phyloP scores from a whole-genome alignment of 139 green algal genomes.

The Chlamydomonas sp. region DNA sequence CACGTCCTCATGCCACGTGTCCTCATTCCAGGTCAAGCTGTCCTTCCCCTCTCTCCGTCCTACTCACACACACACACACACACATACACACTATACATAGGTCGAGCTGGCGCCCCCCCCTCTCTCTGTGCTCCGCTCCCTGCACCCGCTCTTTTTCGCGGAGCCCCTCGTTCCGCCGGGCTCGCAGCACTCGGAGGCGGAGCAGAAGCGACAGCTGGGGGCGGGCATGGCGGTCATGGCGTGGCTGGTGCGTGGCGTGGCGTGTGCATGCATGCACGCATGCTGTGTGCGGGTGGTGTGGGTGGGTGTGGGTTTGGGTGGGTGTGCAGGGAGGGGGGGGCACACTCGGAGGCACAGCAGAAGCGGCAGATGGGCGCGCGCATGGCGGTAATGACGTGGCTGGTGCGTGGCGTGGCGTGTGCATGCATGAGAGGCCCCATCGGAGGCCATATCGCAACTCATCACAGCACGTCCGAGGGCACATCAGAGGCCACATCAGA shows the following conservation, averaged over 20 bases:
- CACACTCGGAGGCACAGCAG: neutral
- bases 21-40: too few relatives aligned
- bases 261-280: too few relatives aligned
- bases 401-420: neutral
- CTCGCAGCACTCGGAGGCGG: slow-evolving; percentile 19
- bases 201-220: slow-evolving; percentile 41
- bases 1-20: too few relatives aligned
- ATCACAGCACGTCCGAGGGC: too few relatives aligned
- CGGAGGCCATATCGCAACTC: too few relatives aligned
- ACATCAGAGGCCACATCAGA: too few relatives aligned
- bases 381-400: neutral
- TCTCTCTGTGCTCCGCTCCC: slow-evolving; percentile 16
- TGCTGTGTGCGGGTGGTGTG: slow-evolving; percentile 16
- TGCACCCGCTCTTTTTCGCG: slow-evolving; percentile 42
- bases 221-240: slow-evolving; percentile 23
- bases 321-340: slow-evolving; percentile 16
- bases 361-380: neutral
- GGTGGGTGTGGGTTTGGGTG: slow-evolving; percentile 11
- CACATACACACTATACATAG: too few relatives aligned
- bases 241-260: slow-evolving; percentile 36
- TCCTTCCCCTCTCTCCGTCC: neutral
- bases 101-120: slow-evolving; percentile 9
- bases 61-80: neutral
- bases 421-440: too few relatives aligned
- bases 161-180: slow-evolving; percentile 22